phyloP scores from a whole-genome alignment of 2,329 filamentous ascomycete genomes.

The Neospermospora avenae region DNA sequence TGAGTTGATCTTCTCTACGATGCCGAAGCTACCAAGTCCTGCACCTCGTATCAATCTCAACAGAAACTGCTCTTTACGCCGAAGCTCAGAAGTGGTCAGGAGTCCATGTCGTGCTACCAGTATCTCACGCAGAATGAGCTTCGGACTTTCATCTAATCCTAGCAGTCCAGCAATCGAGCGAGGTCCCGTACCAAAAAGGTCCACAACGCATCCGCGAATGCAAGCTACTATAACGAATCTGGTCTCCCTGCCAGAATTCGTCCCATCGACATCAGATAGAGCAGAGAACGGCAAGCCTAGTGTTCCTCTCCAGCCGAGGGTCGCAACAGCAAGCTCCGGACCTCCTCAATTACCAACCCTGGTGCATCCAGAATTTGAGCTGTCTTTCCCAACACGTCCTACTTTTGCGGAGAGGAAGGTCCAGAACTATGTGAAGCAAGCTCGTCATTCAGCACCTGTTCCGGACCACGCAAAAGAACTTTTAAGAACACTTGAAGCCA shows the following conservation, averaged over 20 bases:
- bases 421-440: background rate
- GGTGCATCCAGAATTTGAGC: constrained; percentile 1
- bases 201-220: background rate
- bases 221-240: constrained; percentile 1
- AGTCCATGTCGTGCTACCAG: background rate
- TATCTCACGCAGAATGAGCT: constrained; percentile 1
- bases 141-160: background rate
- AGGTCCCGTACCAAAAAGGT: background rate
- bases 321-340: background rate
- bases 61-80: constrained; percentile 1
- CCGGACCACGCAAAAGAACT: background rate
- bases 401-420: background rate
- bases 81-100: background rate
- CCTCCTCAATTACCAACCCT: background rate
- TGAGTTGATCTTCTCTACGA: background rate
- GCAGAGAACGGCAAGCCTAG: background rate
- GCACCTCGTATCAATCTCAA: background rate
- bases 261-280: constrained; percentile 3
- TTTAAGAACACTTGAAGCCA: background rate
- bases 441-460: constrained; percentile 1
- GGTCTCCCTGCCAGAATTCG: constrained; percentile 9
- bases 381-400: background rate
- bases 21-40: background rate
- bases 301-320: background rate
- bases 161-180: background rate